Evolutionary conservation across 345 rosid genomes (phyloP).

Genomic region (Brassica cretica): DNA sequence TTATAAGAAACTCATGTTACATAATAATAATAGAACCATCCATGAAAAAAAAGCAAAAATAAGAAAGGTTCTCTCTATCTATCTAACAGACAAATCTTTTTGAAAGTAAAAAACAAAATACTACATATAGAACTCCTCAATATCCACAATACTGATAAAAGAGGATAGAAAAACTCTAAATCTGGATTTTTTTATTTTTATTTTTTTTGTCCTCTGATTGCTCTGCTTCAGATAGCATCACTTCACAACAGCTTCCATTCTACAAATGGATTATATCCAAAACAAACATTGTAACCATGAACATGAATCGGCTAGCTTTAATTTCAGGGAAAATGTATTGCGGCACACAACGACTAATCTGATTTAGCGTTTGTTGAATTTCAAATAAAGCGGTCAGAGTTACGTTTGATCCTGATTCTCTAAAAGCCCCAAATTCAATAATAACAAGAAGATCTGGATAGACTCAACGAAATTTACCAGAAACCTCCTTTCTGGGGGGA

Average conservation of each 20-base stretch:
- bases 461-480: conserved; percentile 42
- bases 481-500: conserved; percentile 47
- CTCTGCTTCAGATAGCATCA: conserved; percentile 8
- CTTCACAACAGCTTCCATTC: conserved; percentile 35
- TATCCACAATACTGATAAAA: conserved; percentile 26
- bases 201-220: background rate
- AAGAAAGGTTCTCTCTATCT: conserved; percentile 6
- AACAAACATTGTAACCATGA: background rate
- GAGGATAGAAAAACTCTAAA: conserved; percentile 15
- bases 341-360: background rate
- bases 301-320: background rate
- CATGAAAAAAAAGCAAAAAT: conserved; percentile 6
- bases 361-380: background rate
- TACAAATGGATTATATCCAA: background rate
- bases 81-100: conserved; percentile 7
- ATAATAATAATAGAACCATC: conserved; percentile 15
- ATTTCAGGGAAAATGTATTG: background rate
- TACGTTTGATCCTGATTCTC: background rate
- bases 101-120: background rate
- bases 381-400: background rate
- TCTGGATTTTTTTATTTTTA: background rate
- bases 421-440: background rate
- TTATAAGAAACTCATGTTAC: background rate
- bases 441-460: conserved; percentile 1
- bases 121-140: background rate